Evolutionary conservation across 75 land plant genomes (phyloP).

Genomic region (Picea sitchensis): DNA sequence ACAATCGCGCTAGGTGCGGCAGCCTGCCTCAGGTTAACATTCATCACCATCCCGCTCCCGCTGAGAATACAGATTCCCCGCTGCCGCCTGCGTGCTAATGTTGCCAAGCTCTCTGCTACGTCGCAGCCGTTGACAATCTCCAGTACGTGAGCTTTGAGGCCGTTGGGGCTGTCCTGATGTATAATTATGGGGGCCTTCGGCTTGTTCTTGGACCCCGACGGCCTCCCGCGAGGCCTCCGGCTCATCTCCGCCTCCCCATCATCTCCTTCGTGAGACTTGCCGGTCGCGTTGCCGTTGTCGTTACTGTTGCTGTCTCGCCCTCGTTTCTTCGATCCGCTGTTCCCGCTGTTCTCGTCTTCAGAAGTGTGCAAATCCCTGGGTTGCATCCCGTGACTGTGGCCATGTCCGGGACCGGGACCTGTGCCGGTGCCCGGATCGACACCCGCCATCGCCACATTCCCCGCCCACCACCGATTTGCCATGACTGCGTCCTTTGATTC

Average conservation of each 20-base stretch:
- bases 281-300: neutral
- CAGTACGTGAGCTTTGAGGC: constrained; percentile 42
- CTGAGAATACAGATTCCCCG: constrained; percentile 45
- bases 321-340: neutral
- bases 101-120: constrained; percentile 41
- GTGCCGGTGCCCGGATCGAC: constrained; percentile 21
- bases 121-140: constrained; percentile 47
- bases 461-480: constrained; percentile 58
- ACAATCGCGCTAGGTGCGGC: constrained; percentile 43
- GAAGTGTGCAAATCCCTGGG: constrained; percentile 14
- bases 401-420: neutral
- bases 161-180: constrained; percentile 51
- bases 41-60: constrained; percentile 50
- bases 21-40: constrained; percentile 52
- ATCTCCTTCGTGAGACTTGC: too few species aligned
- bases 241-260: neutral
- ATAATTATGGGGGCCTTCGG: constrained; percentile 55
- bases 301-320: neutral
- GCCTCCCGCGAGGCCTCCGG: constrained; percentile 38
- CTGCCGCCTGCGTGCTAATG: constrained; percentile 40
- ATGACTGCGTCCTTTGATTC: neutral
- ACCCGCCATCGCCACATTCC: constrained; percentile 29
- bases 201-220: constrained; percentile 57
- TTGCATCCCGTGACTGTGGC: constrained; percentile 6
- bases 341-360: constrained; percentile 5